A percentile compares a stretch with the other conserved stretches of the same genome.
These are phyloP conservation scores for Colletotrichum australisinense DNA, from an alignment of 2,329 filamentous ascomycete species.

Conservation along the genomic window DNA sequence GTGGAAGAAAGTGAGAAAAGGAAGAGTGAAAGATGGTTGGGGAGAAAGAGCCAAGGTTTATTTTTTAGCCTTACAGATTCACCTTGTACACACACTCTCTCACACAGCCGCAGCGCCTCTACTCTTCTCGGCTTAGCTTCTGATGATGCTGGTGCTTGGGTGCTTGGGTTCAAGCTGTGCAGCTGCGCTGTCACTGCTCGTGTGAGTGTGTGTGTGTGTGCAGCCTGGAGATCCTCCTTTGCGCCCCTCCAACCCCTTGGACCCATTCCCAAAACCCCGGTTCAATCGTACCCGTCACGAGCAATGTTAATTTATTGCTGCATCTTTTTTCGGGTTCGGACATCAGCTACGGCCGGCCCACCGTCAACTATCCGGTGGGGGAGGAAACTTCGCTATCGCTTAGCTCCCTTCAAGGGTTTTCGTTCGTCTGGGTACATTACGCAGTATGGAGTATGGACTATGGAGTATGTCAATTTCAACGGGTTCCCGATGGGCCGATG, in stretches of 20 bases:
- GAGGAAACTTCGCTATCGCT: background rate
- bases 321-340: background rate
- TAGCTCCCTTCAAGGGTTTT: background rate
- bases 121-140: slow-evolving; percentile 10
- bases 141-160: background rate
- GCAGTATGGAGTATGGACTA: too few relatives aligned
- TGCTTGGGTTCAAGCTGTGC: too few relatives aligned
- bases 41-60: background rate
- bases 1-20: background rate
- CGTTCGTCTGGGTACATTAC: background rate
- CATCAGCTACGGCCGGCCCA: background rate
- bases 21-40: background rate
- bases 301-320: background rate
- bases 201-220: background rate
- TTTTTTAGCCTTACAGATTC: background rate
- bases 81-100: background rate
- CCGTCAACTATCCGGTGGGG: background rate
- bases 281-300: background rate
- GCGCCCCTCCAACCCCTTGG: background rate
- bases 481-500: background rate
- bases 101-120: slow-evolving; percentile 16
- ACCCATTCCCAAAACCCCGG: background rate
- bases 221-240: background rate
- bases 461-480: background rate
- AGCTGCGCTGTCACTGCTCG: too few relatives aligned